phyloP scores from a whole-genome alignment of 169 alveolate species.

The Cryptosporidium felis region DNA sequence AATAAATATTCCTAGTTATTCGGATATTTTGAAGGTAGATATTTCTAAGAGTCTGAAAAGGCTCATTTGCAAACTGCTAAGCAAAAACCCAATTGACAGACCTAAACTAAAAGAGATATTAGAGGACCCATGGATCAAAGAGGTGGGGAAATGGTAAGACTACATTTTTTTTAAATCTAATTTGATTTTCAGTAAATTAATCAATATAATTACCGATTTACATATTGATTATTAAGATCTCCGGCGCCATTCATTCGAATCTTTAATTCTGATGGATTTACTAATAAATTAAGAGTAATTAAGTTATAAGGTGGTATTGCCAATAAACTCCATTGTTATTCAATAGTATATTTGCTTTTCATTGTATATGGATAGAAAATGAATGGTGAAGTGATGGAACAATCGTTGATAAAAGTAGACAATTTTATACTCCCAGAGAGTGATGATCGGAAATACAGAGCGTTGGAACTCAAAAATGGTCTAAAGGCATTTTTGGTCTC shows the following conservation, averaged over 20 bases:
- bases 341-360: too few species aligned
- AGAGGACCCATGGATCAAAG: slow-evolving; percentile 4
- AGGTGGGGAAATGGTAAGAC: background rate
- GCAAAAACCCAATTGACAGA: background rate
- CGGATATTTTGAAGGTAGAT: background rate
- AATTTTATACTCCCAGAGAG: slow-evolving; percentile 27
- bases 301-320: too few species aligned
- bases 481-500: slow-evolving; percentile 51
- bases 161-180: background rate
- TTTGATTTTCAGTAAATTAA: background rate
- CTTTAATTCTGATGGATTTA: background rate
- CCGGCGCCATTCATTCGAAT: slow-evolving; percentile 17
- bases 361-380: too few species aligned
- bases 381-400: too few species aligned
- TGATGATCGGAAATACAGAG: slow-evolving; percentile 51
- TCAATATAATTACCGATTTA: background rate
- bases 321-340: too few species aligned
- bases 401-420: background rate
- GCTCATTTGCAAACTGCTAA: slow-evolving; percentile 5
- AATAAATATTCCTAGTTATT: slow-evolving; percentile 33
- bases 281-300: background rate
- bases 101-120: background rate
- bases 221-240: background rate
- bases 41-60: background rate
- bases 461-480: slow-evolving; percentile 17